These are phyloP conservation scores for Epichloe coenophiala DNA, from an alignment of 2,329 filamentous ascomycete genomes.

Conservation along the genomic window DNA sequence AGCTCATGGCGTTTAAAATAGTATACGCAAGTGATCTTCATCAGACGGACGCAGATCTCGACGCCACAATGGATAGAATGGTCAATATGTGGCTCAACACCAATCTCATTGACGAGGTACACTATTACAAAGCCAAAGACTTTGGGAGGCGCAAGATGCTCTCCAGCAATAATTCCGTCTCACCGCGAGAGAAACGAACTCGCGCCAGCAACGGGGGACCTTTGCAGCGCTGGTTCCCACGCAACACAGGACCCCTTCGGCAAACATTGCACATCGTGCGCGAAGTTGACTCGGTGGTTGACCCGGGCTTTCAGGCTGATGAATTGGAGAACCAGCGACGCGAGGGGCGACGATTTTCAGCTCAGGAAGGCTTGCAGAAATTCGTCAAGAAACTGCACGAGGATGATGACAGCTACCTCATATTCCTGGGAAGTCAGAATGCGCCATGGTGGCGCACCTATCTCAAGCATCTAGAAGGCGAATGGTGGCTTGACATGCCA, in stretches of 20 bases:
- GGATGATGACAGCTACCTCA: conserved; percentile 12
- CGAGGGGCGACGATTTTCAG: conserved; percentile 10
- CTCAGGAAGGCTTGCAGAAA: conserved; percentile 10
- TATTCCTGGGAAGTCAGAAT: conserved; percentile 14
- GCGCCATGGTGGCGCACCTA: conserved; percentile 15
- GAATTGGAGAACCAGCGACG: conserved; percentile 11
- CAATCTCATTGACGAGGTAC: conserved; percentile 16
- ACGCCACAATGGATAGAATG: conserved; percentile 13
- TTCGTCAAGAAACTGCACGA: conserved; percentile 11
- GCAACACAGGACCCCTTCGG: conserved; percentile 10
- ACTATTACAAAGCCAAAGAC: conserved; percentile 17
- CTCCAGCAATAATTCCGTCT: conserved; percentile 2
- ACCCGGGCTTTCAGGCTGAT: conserved; percentile 14
- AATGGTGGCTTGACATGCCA: conserved; percentile 16
- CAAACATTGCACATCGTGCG: conserved; percentile 15
- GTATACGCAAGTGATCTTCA: conserved; percentile 17
- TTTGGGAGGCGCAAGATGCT: conserved; percentile 11
- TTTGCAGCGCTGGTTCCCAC: conserved; percentile 11
- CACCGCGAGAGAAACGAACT: conserved; percentile 11
- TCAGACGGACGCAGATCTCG: conserved; percentile 8
- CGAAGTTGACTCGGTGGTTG: conserved; percentile 14
- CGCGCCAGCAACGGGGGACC: conserved; percentile 10
- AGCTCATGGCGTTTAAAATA: conserved; percentile 15
- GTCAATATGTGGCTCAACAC: conserved; percentile 16
- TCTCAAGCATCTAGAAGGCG: conserved; percentile 13